phyloP scores from a whole-genome alignment of 2,329 filamentous ascomycete species.

The Colletotrichum destructivum region DNA sequence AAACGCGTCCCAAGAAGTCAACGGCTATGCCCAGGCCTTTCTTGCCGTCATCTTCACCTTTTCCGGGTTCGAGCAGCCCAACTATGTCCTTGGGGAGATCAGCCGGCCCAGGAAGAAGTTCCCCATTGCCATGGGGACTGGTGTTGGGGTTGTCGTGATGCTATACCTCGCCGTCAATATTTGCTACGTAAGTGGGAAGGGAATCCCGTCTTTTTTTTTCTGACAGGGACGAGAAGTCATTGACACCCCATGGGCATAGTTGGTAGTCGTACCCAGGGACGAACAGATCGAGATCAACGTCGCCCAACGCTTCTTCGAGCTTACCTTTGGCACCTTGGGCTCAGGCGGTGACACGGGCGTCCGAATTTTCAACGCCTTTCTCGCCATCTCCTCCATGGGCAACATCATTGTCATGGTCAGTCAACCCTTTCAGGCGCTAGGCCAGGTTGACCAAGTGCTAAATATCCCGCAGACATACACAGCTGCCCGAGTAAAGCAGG shows the following conservation, averaged over 20 bases:
- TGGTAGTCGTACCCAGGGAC: conserved; percentile 54
- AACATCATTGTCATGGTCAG: conserved; percentile 67
- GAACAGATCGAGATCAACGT: conserved; percentile 46
- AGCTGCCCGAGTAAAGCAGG: conserved; percentile 70
- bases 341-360: conserved; percentile 46
- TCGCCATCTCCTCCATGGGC: conserved; percentile 68
- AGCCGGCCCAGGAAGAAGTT: conserved; percentile 51
- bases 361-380: conserved; percentile 62
- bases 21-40: conserved; percentile 57
- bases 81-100: conserved; percentile 54
- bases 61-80: conserved; percentile 56
- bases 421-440: not conserved
- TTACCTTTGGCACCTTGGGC: conserved; percentile 50
- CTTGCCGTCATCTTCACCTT: conserved; percentile 60
- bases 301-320: conserved; percentile 53
- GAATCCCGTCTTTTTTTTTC: conserved; percentile 51
- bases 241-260: conserved; percentile 53
- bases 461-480: conserved; percentile 61
- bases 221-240: conserved; percentile 42
- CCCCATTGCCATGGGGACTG: conserved; percentile 50
- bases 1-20: conserved; percentile 45
- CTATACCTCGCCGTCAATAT: conserved; percentile 57
- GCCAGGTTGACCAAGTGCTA: not conserved
- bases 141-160: conserved; percentile 49
- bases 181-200: conserved; percentile 50